Conservation (phyloP, 495 filamentous ascomycete genomes). For the Neurospora sp. region DNA sequence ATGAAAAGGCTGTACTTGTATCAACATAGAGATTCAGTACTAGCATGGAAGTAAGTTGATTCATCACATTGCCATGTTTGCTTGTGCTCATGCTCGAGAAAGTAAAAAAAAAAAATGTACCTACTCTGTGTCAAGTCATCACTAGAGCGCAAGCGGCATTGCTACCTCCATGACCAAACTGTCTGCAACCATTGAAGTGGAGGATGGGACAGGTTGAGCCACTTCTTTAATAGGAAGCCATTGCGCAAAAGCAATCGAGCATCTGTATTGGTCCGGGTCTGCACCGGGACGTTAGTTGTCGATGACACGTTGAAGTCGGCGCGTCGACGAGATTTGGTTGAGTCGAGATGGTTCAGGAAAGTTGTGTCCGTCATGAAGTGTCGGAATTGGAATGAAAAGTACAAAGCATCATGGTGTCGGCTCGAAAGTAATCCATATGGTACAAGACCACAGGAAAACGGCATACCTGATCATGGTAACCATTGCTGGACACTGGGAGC, state of each 20-base stretch:
- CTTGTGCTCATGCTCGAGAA: background rate
- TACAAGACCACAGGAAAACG: background rate
- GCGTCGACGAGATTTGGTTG: background rate
- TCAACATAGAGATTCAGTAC: conserved; percentile 70
- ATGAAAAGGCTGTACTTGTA: conserved; percentile 83
- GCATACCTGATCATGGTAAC: background rate
- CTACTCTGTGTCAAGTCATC: conserved; percentile 10
- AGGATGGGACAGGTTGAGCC: background rate
- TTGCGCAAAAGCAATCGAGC: conserved; percentile 5
- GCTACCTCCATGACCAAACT: background rate
- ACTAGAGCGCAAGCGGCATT: background rate
- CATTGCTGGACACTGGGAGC: conserved; percentile 8
- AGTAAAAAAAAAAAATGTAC: conserved; percentile 12
- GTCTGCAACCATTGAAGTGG: background rate
- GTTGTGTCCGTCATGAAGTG: conserved; percentile 30
- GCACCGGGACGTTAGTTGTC: background rate
- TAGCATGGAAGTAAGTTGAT: conserved; percentile 76
- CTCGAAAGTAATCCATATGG: background rate
- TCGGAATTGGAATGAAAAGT: conserved; percentile 57
- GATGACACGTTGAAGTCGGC: background rate
- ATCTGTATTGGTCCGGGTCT: conserved; percentile 12
- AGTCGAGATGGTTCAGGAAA: conserved; percentile 38
- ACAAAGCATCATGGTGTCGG: conserved; percentile 45
- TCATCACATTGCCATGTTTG: conserved; percentile 18
- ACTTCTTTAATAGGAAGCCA: background rate